Evolutionary conservation across 495 filamentous ascomycete genomes (phyloP), one percentile per base, ranked within the genome.

Genomic region (Aspergillus funiculosus): DNA sequence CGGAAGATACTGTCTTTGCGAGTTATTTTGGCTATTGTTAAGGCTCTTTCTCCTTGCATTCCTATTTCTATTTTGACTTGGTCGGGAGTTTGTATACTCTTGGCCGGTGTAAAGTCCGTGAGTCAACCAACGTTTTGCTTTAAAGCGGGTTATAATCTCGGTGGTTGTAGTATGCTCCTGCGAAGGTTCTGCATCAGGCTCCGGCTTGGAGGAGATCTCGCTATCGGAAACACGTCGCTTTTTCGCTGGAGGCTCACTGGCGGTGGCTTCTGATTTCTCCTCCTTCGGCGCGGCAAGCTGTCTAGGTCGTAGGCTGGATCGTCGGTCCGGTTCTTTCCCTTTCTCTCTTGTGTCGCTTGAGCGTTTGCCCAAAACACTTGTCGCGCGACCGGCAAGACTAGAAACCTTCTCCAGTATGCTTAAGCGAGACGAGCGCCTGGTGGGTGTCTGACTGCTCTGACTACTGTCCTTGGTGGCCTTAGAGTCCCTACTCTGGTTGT

Each of bases 101-200:
- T 96, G 92, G 13, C 91, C 92, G 3, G 87, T 79, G 57, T 94
- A 98, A n/a, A 98, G 65, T 2, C 91, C 91, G 56, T 88, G 83
- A 43, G 74, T 67, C 38, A 90, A 59, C 82, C 86, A 96, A 27
- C 79, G 73, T 72, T 90, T 94, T 27, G 57, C 54, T 48, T 56
- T 70, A 35, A 56, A 58, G 20, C 62, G 64, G 4, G 68, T 62
- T 36, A 76, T 66, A 19, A 62, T 37, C 39, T 67, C 74, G 1
- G 59, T 45, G 9, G 53, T 30, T 2, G 54, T 52, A n/a, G 67
- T 56, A 38, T 68, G 68, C 21, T 70, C 63, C 27, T 67, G 58
- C 4, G 51, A 53, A 26, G 55, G 46, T 8, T 54, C 52, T 54
- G 64, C 56, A 39, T 69, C 53, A 28, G 67, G 54, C 48, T 72